Percentiles rank a stretch among this genome's conserved stretches.
These are phyloP conservation scores for Malus hybrid DNA, from an alignment of 331 rosid species.

Conservation along the genomic window DNA sequence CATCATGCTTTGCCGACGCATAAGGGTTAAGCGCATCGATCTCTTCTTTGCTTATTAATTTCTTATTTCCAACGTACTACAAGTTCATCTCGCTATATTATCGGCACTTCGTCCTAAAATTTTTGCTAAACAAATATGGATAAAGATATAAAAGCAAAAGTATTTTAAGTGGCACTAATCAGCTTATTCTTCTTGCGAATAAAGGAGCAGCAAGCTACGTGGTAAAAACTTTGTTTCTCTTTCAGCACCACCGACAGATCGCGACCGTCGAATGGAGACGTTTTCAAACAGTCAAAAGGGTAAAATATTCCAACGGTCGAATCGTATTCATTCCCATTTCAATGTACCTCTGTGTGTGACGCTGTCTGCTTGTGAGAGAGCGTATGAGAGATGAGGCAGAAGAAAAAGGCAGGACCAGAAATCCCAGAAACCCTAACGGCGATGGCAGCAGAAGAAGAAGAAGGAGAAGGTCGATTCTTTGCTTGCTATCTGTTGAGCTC, in stretches of 20 bases:
- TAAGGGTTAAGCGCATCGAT: too few species aligned
- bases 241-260: background rate
- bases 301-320: background rate
- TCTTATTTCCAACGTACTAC: too few species aligned
- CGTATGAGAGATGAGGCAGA: conserved; percentile 29
- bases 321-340: background rate
- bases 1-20: too few species aligned
- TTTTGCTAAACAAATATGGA: too few species aligned
- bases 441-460: conserved; percentile 1
- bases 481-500: conserved; percentile 81
- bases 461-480: conserved; percentile 43
- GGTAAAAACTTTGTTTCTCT: background rate
- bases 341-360: too few species aligned
- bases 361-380: background rate
- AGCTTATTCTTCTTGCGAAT: too few species aligned
- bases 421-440: conserved; percentile 21
- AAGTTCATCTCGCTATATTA: too few species aligned
- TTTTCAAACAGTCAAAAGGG: background rate
- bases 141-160: too few species aligned
- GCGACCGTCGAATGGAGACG: background rate
- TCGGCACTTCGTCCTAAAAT: too few species aligned
- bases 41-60: too few species aligned
- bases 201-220: background rate
- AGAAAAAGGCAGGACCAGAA: conserved; percentile 34
- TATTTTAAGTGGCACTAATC: too few species aligned